A percentile compares a stretch with the other conserved stretches of the same genome.
phyloP scores from a whole-genome alignment of 2,329 filamentous ascomycete genomes.

The Apiospora pterosperma region DNA sequence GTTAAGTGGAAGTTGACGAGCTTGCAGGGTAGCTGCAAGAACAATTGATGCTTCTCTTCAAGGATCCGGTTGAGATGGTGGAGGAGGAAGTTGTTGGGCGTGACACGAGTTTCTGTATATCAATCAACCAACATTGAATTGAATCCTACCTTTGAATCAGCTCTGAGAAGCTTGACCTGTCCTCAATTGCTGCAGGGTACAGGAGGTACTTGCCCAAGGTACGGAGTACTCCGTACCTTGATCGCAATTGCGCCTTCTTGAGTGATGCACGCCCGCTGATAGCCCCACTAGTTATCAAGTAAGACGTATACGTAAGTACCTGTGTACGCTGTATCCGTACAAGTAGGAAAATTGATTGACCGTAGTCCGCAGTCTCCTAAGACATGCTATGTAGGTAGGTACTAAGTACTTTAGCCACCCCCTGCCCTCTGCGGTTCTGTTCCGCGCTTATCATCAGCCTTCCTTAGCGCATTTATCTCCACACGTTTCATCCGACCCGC shows the following conservation, averaged over 20 bases:
- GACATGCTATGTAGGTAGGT: background rate
- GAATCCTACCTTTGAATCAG: no score
- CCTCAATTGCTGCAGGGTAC: background rate
- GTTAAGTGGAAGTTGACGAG: background rate
- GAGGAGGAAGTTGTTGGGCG: background rate
- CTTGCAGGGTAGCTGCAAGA: background rate
- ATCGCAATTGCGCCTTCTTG: background rate
- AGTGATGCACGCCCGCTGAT: background rate
- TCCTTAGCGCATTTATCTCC: constrained; percentile 3
- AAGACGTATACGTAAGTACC: background rate
- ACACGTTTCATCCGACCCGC: constrained; percentile 1
- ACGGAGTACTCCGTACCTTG: no score
- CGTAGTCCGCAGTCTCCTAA: background rate
- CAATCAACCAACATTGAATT: no score
- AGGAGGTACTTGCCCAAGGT: background rate
- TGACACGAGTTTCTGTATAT: background rate
- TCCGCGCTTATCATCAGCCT: constrained; percentile 1
- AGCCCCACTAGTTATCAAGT: background rate
- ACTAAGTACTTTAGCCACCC: background rate
- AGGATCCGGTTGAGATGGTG: background rate
- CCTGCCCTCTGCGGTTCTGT: background rate
- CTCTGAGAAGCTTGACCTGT: constrained; percentile 3
- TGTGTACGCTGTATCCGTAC: background rate
- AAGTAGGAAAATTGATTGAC: background rate
- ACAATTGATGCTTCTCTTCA: background rate